Evolutionary conservation across 805 yeast species (phyloP).

Genomic region (Starmerella bacillaris): DNA sequence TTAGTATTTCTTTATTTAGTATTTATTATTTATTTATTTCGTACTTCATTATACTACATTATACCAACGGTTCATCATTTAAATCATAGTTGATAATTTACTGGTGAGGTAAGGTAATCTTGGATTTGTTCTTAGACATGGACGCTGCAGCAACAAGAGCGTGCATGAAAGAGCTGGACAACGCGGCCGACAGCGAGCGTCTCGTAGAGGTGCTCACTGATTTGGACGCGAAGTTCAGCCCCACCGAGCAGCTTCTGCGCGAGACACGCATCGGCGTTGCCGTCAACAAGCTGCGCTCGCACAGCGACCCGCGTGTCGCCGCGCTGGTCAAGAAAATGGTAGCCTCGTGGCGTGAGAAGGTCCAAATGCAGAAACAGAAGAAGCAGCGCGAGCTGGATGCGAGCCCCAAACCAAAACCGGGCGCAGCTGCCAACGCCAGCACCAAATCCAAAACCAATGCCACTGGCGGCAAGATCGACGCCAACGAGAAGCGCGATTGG

Average conservation of each 20-base stretch:
- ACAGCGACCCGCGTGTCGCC: slow-evolving; percentile 41
- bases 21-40: no score
- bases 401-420: slow-evolving; percentile 3
- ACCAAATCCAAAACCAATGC: slow-evolving; percentile 13
- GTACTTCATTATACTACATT: no score
- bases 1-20: no score
- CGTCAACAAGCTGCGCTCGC: slow-evolving; percentile 71
- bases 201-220: slow-evolving; percentile 47
- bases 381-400: neutral
- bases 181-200: slow-evolving; percentile 45
- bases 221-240: slow-evolving; percentile 53
- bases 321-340: slow-evolving; percentile 66
- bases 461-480: neutral
- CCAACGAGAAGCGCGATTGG: slow-evolving; percentile 29
- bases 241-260: slow-evolving; percentile 69
- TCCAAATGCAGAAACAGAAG: slow-evolving; percentile 27
- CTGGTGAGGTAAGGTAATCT: no score
- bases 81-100: no score
- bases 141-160: slow-evolving; percentile 14
- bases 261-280: slow-evolving; percentile 96
- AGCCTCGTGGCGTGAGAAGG: slow-evolving; percentile 76
- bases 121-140: slow-evolving; percentile 13
- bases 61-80: no score
- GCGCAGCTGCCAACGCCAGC: slow-evolving; percentile 4
- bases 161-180: slow-evolving; percentile 46